These are phyloP conservation scores for Coemansia sp. DNA, from an alignment of 192 early-diverging fungal genomes.

Conservation along the genomic window DNA sequence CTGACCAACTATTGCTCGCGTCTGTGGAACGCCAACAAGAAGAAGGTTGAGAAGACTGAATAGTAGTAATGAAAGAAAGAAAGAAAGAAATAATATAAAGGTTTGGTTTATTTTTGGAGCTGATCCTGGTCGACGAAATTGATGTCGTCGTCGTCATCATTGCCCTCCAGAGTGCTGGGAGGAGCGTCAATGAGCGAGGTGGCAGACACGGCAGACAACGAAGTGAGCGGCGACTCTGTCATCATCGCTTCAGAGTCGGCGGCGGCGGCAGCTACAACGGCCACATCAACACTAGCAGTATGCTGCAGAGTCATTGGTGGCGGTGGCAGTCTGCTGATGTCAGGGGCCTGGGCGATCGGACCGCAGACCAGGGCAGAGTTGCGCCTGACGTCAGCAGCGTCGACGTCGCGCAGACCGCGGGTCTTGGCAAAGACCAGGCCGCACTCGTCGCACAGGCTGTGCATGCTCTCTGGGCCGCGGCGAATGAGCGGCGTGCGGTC, in stretches of 20 bases:
- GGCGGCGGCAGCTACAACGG: neutral
- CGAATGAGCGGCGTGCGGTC: constrained; percentile 49
- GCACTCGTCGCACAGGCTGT: constrained; percentile 50
- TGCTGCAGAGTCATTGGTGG: too few relatives aligned
- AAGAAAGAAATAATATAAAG: neutral
- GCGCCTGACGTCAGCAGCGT: constrained; percentile 15
- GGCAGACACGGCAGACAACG: neutral
- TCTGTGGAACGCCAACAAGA: constrained; percentile 75
- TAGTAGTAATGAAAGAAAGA: neutral
- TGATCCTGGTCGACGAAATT: neutral
- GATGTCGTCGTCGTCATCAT: constrained; percentile 2
- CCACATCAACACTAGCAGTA: too few relatives aligned
- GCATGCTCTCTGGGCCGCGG: constrained; percentile 52
- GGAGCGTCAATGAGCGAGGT: neutral
- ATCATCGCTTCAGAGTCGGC: neutral
- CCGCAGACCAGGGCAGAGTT: constrained; percentile 38
- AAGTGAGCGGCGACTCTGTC: neutral
- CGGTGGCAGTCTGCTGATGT: too few relatives aligned
- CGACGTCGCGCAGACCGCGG: constrained; percentile 24
- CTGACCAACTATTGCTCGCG: constrained; percentile 86
- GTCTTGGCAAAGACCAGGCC: constrained; percentile 21
- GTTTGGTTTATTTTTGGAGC: neutral
- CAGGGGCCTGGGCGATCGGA: neutral
- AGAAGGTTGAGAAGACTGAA: neutral
- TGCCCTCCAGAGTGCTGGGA: too few relatives aligned